These are phyloP conservation scores for Triangularia verruculosa DNA, from an alignment of 2,329 filamentous ascomycete genomes.

Conservation along the genomic window DNA sequence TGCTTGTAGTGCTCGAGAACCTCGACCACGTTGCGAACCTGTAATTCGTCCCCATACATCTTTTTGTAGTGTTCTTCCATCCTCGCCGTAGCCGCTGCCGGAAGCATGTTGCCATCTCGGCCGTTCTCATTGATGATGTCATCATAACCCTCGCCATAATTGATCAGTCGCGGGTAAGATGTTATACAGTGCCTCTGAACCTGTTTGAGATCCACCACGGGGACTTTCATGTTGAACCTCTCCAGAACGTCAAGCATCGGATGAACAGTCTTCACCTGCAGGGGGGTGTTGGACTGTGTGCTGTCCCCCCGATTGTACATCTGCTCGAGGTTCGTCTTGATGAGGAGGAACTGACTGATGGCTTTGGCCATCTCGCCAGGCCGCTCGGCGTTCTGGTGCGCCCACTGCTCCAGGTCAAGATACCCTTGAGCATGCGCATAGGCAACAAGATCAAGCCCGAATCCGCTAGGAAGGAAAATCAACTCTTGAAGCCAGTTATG, in stretches of 20 bases:
- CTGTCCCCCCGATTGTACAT: slow-evolving; percentile 69
- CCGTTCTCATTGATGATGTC: slow-evolving; percentile 87
- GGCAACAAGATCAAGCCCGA: slow-evolving; percentile 83
- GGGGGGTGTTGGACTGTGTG: slow-evolving; percentile 64
- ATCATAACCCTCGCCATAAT: slow-evolving; percentile 90
- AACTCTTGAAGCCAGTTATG: slow-evolving; percentile 83
- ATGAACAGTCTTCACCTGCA: slow-evolving; percentile 82
- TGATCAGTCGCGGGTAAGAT: slow-evolving; percentile 89
- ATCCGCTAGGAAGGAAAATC: slow-evolving; percentile 73
- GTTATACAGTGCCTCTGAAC: slow-evolving; percentile 88
- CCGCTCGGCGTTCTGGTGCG: slow-evolving; percentile 65
- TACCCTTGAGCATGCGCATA: slow-evolving; percentile 76
- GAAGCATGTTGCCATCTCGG: slow-evolving; percentile 74
- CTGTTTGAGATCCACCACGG: slow-evolving; percentile 67
- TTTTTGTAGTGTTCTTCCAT: slow-evolving; percentile 99
- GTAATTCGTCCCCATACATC: slow-evolving; percentile 91
- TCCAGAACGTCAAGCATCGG: slow-evolving; percentile 76
- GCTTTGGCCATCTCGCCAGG: slow-evolving; percentile 66
- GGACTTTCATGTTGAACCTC: slow-evolving; percentile 59
- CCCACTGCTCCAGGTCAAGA: slow-evolving; percentile 81
- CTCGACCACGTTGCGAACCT: slow-evolving; percentile 81
- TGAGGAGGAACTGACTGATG: slow-evolving; percentile 75
- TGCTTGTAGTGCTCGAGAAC: slow-evolving; percentile 83
- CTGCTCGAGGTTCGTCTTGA: slow-evolving; percentile 80
- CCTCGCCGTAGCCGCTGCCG: slow-evolving; percentile 73